Base-by-base conservation (phyloP, 1,284 basidiomycete species). In the Ustilago tritici region DNA sequence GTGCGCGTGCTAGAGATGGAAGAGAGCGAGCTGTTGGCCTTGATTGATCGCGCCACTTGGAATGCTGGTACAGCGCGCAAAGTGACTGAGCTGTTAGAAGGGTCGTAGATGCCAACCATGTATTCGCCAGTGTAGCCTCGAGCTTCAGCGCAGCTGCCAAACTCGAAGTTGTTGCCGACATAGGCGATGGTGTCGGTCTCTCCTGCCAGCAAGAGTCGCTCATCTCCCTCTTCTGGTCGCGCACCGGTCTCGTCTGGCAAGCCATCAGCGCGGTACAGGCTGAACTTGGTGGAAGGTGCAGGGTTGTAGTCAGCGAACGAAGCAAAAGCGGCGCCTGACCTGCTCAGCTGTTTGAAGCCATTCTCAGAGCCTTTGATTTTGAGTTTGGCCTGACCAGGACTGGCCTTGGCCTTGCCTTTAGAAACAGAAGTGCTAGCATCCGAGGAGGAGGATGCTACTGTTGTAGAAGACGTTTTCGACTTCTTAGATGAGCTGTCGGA, bases 61-160 rank as follows among this genome's bases (percentile, higher is more conserved):
- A 86, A 82, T 31, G 83, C 67, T 11, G 84, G 84, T 23, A 82
- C 80, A 2, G 71, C 70, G 12, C 78, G 75, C 10, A 86, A 69
- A 14, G 84, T 86, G 34, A 85, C 77, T 11, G 76, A 76, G 52
- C 70, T 68, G 36, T 65, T 77, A 15, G 68, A 68, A 23, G 81
- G 79, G 61, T 85, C 83, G 63, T 85, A 83, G 19, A 84, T 58
- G 17, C 82, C 84, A 8, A 85, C 70, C 68, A 86, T 65, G 70
- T 85, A 86, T 41, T 84, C 80, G n/a, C 82, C 82, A 1, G 79
- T 70, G 74, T 84, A 84, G 38, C 80, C 82, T 28, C 80, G 70
- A 32, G 66, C 65, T 60, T 81, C 81, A 28, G 70, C 52, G 36
- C 70, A 71, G 68, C 73, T 69, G n/a, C 74, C 80, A 8, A 71